Evolutionary conservation across 257 asterid species (phyloP).

Genomic region (Solanum pennellii): DNA sequence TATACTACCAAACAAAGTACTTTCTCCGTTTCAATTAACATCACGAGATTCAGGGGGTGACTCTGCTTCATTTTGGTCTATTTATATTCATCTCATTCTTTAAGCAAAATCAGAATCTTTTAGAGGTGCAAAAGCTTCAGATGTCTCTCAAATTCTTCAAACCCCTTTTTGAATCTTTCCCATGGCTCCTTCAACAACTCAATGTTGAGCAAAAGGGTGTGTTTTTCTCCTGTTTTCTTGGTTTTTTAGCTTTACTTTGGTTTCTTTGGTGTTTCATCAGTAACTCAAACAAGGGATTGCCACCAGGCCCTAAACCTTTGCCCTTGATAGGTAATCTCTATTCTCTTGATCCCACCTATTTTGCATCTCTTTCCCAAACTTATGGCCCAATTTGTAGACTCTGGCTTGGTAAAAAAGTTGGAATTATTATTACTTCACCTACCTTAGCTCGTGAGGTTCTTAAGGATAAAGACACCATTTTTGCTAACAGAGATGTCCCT

Average conservation of each 20-base stretch:
- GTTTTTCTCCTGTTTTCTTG: conserved; percentile 6
- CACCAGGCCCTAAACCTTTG: conserved; percentile 53
- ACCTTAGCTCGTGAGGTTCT: conserved; percentile 44
- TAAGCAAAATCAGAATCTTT: too few species aligned
- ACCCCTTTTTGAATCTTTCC: neutral
- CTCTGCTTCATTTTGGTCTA: neutral
- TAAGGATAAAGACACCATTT: conserved; percentile 41
- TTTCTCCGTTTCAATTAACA: neutral
- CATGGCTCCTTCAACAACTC: neutral
- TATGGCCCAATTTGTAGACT: conserved; percentile 58
- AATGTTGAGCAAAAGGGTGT: neutral
- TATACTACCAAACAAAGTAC: neutral
- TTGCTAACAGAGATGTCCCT: conserved; percentile 67
- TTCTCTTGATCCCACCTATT: conserved; percentile 58
- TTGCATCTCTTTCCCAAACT: conserved; percentile 22
- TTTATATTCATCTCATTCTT: neutral
- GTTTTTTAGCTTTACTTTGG: conserved; percentile 14
- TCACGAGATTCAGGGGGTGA: neutral
- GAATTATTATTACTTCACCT: conserved; percentile 47
- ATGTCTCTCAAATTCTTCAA: neutral
- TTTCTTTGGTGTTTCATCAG: neutral
- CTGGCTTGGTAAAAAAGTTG: conserved; percentile 41
- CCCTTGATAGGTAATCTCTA: conserved; percentile 64
- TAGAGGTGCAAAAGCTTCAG: too few species aligned
- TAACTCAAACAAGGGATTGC: conserved; percentile 9